Percentiles rank a stretch among this genome's conserved stretches.
Evolutionary conservation across 2,329 filamentous ascomycete genomes (phyloP).

Genomic region (Coniochaeta prunicola): DNA sequence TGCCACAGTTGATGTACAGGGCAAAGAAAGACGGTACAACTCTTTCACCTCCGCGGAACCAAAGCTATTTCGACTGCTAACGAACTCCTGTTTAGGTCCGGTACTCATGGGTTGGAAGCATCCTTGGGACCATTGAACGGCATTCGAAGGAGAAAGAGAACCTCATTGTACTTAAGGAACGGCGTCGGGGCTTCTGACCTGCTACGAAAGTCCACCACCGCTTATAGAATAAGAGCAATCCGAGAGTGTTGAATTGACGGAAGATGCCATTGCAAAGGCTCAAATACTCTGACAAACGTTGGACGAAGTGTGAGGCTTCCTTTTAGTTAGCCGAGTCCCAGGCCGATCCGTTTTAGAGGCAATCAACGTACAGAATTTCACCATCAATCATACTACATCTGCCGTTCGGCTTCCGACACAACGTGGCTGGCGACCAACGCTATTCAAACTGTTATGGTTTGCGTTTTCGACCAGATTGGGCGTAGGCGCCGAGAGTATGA

Average conservation of each 20-base stretch:
- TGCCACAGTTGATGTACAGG: constrained; percentile 77
- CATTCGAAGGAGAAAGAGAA: neutral
- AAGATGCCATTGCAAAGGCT: neutral
- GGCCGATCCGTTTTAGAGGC: no score
- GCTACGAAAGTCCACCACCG: neutral
- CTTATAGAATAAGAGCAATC: neutral
- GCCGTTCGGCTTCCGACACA: no score
- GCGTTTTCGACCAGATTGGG: no score
- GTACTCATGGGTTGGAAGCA: constrained; percentile 90
- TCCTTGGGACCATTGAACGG: constrained; percentile 79
- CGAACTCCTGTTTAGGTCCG: constrained; percentile 39
- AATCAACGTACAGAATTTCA: no score
- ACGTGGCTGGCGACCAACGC: no score
- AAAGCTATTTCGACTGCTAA: constrained; percentile 3
- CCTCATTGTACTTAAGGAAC: neutral
- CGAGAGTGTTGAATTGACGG: neutral
- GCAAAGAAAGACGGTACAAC: constrained; percentile 81
- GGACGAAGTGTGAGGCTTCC: no score
- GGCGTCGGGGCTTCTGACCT: neutral
- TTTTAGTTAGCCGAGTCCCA: no score
- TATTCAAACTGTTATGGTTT: no score
- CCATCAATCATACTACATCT: no score
- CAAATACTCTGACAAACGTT: neutral
- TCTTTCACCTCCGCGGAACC: neutral
- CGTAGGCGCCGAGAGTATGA: no score